phyloP scores from a whole-genome alignment of 352 stramenopile genomes.

The Globisporangium nodosum region DNA sequence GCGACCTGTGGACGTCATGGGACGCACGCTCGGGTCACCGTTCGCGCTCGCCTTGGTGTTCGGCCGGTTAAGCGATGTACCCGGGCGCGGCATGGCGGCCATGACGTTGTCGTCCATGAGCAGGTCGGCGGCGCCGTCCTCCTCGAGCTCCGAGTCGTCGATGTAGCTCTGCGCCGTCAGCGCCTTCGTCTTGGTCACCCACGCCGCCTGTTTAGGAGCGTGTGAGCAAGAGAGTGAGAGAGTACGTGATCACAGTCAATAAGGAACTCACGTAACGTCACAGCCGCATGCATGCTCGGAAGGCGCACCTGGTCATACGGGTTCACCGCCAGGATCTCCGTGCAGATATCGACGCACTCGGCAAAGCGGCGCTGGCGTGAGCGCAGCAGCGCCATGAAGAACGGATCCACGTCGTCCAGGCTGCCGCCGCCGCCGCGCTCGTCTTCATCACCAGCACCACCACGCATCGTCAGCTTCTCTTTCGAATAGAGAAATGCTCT shows the following conservation, averaged over 20 bases:
- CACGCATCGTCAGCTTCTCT: too few relatives aligned
- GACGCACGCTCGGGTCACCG: constrained; percentile 68
- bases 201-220: constrained; percentile 47
- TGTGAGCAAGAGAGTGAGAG: neutral
- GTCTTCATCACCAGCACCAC: neutral
- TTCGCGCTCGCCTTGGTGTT: constrained; percentile 40
- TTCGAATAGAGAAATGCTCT: too few relatives aligned
- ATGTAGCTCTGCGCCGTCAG: constrained; percentile 88
- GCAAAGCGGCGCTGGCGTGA: constrained; percentile 69
- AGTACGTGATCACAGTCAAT: neutral
- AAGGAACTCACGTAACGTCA: neutral
- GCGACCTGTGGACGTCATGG: constrained; percentile 79
- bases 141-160: constrained; percentile 91
- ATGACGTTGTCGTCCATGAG: constrained; percentile 93
- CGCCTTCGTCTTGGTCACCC: constrained; percentile 88
- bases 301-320: constrained; percentile 69
- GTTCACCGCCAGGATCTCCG: constrained; percentile 75
- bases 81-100: constrained; percentile 78
- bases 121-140: constrained; percentile 86
- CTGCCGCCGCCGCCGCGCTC: constrained; percentile 20
- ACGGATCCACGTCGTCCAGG: constrained; percentile 81
- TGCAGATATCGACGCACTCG: constrained; percentile 83
- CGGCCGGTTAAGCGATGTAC: constrained; percentile 87
- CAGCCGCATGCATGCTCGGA: too few relatives aligned
- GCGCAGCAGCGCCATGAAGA: constrained; percentile 83